Conservation (phyloP, 129 eudicot genomes). For the carrot (Daucus carota) region DNA sequence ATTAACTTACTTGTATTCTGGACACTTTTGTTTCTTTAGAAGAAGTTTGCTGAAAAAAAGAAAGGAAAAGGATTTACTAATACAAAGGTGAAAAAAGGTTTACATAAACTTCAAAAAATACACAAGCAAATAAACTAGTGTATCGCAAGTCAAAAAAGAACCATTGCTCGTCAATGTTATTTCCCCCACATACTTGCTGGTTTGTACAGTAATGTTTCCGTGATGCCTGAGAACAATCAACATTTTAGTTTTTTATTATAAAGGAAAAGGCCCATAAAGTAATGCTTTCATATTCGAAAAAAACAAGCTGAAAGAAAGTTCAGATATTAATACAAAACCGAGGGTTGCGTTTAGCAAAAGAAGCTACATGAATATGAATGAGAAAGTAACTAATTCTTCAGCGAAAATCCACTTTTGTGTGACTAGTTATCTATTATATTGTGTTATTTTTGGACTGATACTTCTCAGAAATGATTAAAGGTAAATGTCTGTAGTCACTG, state of each 20-base stretch:
- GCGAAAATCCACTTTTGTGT: background rate
- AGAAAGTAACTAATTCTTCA: background rate
- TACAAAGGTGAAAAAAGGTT: background rate
- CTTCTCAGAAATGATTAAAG: background rate
- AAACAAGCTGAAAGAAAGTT: background rate
- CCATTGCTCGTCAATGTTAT: conserved; percentile 90
- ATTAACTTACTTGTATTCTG: conserved; percentile 63
- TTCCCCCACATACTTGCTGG: conserved; percentile 36
- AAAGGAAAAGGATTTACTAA: background rate
- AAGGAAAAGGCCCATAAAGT: background rate
- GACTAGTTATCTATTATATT: background rate
- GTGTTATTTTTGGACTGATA: background rate
- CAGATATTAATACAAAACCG: background rate
- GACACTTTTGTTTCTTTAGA: conserved; percentile 58
- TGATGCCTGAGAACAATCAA: conserved; percentile 60
- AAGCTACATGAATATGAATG: background rate
- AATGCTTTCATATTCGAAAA: background rate
- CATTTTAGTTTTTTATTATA: conserved; percentile 1
- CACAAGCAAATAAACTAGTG: conserved; percentile 13
- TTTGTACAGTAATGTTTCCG: conserved; percentile 90
- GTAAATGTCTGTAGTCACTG: background rate
- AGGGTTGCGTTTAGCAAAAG: background rate
- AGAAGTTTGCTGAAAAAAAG: conserved; percentile 55
- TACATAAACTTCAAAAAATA: background rate
- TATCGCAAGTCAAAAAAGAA: conserved; percentile 16